phyloP scores from a whole-genome alignment of 2,329 filamentous ascomycete species.

The Stachybotrys elegans region DNA sequence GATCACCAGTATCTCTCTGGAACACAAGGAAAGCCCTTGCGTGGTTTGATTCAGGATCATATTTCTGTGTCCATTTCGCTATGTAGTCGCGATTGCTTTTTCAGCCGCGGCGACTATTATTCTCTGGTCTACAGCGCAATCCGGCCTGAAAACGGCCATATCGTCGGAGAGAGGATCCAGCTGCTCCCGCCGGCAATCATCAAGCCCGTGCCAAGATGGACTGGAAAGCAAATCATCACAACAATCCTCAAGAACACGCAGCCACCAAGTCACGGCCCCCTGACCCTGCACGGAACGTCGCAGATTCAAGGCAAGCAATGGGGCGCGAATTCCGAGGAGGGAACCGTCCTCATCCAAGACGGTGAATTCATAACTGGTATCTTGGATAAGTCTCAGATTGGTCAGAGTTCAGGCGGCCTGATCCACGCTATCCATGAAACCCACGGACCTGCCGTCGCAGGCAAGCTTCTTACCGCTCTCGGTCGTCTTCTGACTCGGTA shows the following conservation, averaged over 20 bases:
- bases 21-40: slow-evolving; percentile 86
- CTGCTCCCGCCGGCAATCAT: slow-evolving; percentile 76
- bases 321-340: slow-evolving; percentile 74
- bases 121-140: slow-evolving; percentile 89
- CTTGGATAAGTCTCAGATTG: slow-evolving; percentile 92
- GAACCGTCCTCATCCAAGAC: slow-evolving; percentile 73
- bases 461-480: slow-evolving; percentile 81
- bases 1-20: slow-evolving; percentile 96
- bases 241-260: slow-evolving; percentile 91
- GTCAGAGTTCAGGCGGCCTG: slow-evolving; percentile 78
- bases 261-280: slow-evolving; percentile 66
- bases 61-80: slow-evolving; percentile 90
- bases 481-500: slow-evolving; percentile 85
- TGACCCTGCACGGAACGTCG: slow-evolving; percentile 76
- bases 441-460: slow-evolving; percentile 82
- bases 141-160: slow-evolving; percentile 85
- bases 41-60: slow-evolving; percentile 97
- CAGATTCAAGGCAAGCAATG: slow-evolving; percentile 76
- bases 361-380: slow-evolving; percentile 88
- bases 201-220: slow-evolving; percentile 81
- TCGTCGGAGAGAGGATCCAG: slow-evolving; percentile 74
- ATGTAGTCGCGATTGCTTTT: slow-evolving; percentile 87
- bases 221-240: slow-evolving; percentile 91
- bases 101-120: slow-evolving; percentile 82
- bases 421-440: slow-evolving; percentile 91